Evolutionary conservation across 1,284 basidiomycete genomes (phyloP), one percentile per base, ranked within the genome.

Genomic region (Apiotrichum montevideense): DNA sequence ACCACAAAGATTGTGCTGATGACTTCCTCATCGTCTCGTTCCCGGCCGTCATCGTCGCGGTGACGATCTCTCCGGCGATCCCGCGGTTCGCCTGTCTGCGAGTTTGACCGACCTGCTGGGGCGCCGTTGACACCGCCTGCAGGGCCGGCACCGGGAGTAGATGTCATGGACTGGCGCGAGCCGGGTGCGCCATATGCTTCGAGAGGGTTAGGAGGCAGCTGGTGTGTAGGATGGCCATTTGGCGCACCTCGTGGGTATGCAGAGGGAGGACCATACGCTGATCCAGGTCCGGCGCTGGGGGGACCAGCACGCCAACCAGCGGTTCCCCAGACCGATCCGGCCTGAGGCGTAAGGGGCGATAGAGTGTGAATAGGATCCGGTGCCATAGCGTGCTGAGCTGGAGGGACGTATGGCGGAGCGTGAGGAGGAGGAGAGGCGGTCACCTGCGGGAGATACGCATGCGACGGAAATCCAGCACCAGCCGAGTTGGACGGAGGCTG

Each of bases 1-100:
- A 98, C 95, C 1, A 98, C 94, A 67, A 98, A 98, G 62, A 98
- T 95, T 2, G 95, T 98, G 21, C 90, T 94, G 58, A 98, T 97
- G 67, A 97, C 93, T 72, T 97, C 93, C 58, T 87, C 84, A 3
- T 72, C 73, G 13, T 67, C 63, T 6, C 55, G 55, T 15, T 66
- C 68, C n/a, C 67, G 34, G 9, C 64, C 65, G 32, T 66, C 66
- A 2, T 70, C 68, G 35, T 66, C 65, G 9, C 61, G 55, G 41
- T 59, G 58, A 34, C 58, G 57, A 15, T 60, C 58, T 50, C 61
- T 52, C 15, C 61, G 55, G 13, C 61, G 46, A 48, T 63, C 61
- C 29, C 58, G 56, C 2, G 58, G 54, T 46, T 63, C 61, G 15
- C 61, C 61, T 2, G 58, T 51, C 42, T 59, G 58, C n/a, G 61